Evolutionary conservation across 2,329 filamentous ascomycete genomes (phyloP).

Genomic region (Cercospora brassicicola): DNA sequence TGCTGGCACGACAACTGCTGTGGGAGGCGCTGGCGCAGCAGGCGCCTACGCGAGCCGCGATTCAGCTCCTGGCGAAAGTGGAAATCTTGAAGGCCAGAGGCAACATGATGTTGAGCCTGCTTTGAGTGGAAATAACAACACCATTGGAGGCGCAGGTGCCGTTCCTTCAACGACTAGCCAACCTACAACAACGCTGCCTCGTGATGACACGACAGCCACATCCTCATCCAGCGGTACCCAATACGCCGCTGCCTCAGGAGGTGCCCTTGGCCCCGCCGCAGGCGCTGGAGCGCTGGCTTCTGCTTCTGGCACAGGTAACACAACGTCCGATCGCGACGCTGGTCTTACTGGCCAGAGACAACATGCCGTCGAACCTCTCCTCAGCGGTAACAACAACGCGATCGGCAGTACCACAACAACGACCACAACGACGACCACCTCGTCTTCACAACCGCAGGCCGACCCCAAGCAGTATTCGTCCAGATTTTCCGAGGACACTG

Average conservation of each 20-base stretch:
- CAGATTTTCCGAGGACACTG: not conserved
- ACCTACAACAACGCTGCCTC: not conserved
- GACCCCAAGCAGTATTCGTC: not conserved
- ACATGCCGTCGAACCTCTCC: not conserved
- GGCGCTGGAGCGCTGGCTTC: not conserved
- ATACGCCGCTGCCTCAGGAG: not conserved
- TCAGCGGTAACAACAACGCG: slow-evolving; percentile 2
- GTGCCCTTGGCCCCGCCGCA: not conserved
- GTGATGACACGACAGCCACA: not conserved
- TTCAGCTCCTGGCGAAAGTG: not conserved
- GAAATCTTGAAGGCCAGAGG: not conserved
- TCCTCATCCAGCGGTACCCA: not conserved
- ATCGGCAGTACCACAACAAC: not conserved
- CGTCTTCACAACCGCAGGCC: not conserved
- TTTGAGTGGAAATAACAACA: not conserved
- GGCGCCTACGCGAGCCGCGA: not conserved
- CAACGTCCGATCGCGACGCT: not conserved
- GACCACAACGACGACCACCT: not conserved
- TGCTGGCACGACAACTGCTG: not conserved
- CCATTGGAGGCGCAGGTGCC: not conserved
- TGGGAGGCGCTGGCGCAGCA: not conserved
- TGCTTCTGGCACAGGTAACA: not conserved
- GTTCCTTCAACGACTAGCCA: not conserved
- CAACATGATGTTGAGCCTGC: slow-evolving; percentile 3
- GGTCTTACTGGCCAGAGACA: slow-evolving; percentile 1